Conservation (phyloP, 2,329 filamentous ascomycete genomes). For the Aureobasidium uvarum region DNA sequence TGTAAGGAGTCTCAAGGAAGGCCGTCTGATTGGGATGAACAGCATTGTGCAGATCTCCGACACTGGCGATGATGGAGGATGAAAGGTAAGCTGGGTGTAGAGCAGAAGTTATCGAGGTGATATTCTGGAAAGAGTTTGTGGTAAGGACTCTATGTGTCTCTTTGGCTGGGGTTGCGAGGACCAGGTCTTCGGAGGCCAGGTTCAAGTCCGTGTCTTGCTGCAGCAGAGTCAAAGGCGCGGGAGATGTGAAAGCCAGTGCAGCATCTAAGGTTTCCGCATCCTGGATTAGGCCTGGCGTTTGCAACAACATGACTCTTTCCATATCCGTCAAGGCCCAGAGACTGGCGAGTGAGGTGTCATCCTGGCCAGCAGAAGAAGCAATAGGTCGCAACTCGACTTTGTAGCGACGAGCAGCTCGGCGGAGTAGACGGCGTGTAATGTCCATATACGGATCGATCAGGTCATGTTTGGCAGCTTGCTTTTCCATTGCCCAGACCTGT, state of each 20-base stretch:
- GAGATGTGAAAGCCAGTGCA: conserved; percentile 43
- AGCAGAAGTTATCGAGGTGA: conserved; percentile 34
- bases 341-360: conserved; percentile 47
- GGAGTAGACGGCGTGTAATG: conserved; percentile 46
- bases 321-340: conserved; percentile 47
- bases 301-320: conserved; percentile 47
- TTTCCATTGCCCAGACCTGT: conserved; percentile 38
- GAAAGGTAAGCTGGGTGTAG: conserved; percentile 37
- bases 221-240: conserved; percentile 35
- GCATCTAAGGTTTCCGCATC: conserved; percentile 50
- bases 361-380: conserved; percentile 33
- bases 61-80: conserved; percentile 35
- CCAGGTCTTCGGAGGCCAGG: conserved; percentile 35
- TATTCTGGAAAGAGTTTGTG: conserved; percentile 28
- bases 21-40: conserved; percentile 41
- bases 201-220: conserved; percentile 23
- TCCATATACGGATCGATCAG: conserved; percentile 45
- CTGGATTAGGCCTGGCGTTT: conserved; percentile 47
- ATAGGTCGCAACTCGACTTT: conserved; percentile 48
- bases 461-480: conserved; percentile 39
- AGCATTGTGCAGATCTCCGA: conserved; percentile 36
- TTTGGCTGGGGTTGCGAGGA: conserved; percentile 34
- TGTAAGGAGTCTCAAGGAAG: conserved; percentile 47
- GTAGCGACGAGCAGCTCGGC: conserved; percentile 48
- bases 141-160: conserved; percentile 30